Conservation (phyloP, 1,139 yeast genomes). For the Taiozyma sp. region DNA sequence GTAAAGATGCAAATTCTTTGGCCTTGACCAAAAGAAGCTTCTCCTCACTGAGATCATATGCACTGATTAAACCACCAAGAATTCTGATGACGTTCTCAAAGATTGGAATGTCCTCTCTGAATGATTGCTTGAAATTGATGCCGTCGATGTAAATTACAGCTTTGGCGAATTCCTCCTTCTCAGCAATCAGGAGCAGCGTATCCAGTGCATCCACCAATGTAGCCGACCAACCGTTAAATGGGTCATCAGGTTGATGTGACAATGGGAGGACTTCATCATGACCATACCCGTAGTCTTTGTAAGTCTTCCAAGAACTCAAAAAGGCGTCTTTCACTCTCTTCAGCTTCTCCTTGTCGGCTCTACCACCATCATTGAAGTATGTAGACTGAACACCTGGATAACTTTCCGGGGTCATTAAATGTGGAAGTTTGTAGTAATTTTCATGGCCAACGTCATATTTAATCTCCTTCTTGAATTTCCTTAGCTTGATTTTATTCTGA, state of each 20-base stretch:
- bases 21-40: conserved; percentile 53
- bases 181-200: conserved; percentile 60
- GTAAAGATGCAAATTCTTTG: conserved; percentile 58
- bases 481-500: conserved; percentile 11
- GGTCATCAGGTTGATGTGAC: conserved; percentile 28
- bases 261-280: conserved; percentile 53
- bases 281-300: conserved; percentile 61
- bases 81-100: conserved; percentile 70
- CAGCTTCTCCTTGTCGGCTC: conserved; percentile 33
- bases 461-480: conserved; percentile 20
- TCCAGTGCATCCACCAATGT: conserved; percentile 66
- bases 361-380: conserved; percentile 25
- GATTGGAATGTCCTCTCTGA: conserved; percentile 47
- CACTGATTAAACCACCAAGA: conserved; percentile 69
- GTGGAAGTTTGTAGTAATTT: conserved; percentile 25
- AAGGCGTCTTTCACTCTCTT: conserved; percentile 47
- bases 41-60: conserved; percentile 59
- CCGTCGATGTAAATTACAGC: conserved; percentile 47
- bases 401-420: conserved; percentile 9
- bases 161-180: conserved; percentile 45
- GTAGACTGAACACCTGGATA: conserved; percentile 29
- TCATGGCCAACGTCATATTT: conserved; percentile 30
- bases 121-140: conserved; percentile 46
- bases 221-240: conserved; percentile 46
- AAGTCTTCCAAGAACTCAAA: conserved; percentile 53